Evolutionary conservation across 805 yeast genomes (phyloP).

Genomic region (Yarrowia divulgata): DNA sequence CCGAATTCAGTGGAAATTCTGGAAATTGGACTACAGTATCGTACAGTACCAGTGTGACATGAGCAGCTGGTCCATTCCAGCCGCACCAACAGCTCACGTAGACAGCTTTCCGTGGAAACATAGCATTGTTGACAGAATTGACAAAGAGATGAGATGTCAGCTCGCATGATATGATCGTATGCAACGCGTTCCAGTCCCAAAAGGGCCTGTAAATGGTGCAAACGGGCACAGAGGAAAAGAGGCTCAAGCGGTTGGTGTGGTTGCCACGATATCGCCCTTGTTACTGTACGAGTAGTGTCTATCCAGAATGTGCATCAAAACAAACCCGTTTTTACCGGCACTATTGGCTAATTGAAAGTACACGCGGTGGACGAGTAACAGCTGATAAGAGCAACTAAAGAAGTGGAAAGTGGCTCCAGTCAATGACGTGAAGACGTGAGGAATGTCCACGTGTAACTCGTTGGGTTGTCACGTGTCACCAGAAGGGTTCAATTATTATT

Average conservation of each 20-base stretch:
- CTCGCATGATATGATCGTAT: constrained; percentile 5
- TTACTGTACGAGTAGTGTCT: not conserved
- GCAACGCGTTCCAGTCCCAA: constrained; percentile 11
- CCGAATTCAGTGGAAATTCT: not conserved
- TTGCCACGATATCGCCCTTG: constrained; percentile 7
- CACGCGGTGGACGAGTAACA: no score
- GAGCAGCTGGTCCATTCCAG: not conserved
- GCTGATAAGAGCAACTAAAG: not conserved
- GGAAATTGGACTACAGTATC: not conserved
- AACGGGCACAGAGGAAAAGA: not conserved
- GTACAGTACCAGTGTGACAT: no score
- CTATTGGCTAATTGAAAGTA: no score
- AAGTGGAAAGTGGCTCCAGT: no score
- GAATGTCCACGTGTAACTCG: constrained; percentile 1
- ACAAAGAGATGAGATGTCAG: not conserved
- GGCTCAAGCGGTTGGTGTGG: not conserved
- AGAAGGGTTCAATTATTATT: not conserved
- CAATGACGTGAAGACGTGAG: not conserved
- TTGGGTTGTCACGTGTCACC: not conserved
- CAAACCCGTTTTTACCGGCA: not conserved
- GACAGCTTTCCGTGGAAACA: not conserved
- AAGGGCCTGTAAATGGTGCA: not conserved
- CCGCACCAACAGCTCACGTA: not conserved
- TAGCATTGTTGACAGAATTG: not conserved
- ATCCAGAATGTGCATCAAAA: constrained; percentile 8